Conservation (phyloP, 352 stramenopile genomes). For the Pythium phragmitis region DNA sequence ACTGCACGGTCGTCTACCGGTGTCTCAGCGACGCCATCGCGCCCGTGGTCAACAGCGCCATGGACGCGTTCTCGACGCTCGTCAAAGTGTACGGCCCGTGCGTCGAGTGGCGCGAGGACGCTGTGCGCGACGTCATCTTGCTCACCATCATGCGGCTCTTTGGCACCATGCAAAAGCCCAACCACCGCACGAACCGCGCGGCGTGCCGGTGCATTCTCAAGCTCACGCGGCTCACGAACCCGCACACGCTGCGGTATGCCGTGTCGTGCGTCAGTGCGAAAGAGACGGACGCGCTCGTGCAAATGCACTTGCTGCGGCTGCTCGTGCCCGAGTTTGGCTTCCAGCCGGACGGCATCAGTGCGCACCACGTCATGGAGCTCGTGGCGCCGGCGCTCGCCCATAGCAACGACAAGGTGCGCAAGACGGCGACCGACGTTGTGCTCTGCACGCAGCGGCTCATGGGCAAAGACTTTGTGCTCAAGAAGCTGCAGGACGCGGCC, state of each 20-base stretch:
- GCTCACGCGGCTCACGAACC: conserved; percentile 59
- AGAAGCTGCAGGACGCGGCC: conserved; percentile 53
- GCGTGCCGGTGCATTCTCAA: conserved; percentile 78
- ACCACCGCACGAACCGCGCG: conserved; percentile 69
- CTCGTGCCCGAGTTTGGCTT: conserved; percentile 80
- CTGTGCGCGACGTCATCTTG: conserved; percentile 61
- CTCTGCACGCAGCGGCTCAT: conserved; percentile 73
- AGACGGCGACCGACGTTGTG: conserved; percentile 73
- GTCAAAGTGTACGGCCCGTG: conserved; percentile 74
- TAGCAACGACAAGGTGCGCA: conserved; percentile 72
- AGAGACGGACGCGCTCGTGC: conserved; percentile 66
- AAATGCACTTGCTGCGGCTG: conserved; percentile 81
- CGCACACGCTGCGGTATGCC: conserved; percentile 67
- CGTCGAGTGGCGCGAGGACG: conserved; percentile 69
- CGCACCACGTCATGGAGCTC: conserved; percentile 44
- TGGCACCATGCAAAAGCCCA: conserved; percentile 72
- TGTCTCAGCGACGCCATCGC: conserved; percentile 66
- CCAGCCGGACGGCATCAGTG: conserved; percentile 63
- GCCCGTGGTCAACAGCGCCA: conserved; percentile 68
- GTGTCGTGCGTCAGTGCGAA: conserved; percentile 73
- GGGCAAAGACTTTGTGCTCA: conserved; percentile 67
- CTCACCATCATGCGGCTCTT: conserved; percentile 65
- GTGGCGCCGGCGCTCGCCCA: conserved; percentile 52
- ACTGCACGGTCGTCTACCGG: conserved; percentile 60
- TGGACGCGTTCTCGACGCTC: conserved; percentile 67